A percentile compares a stretch with the other conserved stretches of the same genome.
Evolutionary conservation across 805 yeast species (phyloP).

Genomic region (Candida rishiriensis): DNA sequence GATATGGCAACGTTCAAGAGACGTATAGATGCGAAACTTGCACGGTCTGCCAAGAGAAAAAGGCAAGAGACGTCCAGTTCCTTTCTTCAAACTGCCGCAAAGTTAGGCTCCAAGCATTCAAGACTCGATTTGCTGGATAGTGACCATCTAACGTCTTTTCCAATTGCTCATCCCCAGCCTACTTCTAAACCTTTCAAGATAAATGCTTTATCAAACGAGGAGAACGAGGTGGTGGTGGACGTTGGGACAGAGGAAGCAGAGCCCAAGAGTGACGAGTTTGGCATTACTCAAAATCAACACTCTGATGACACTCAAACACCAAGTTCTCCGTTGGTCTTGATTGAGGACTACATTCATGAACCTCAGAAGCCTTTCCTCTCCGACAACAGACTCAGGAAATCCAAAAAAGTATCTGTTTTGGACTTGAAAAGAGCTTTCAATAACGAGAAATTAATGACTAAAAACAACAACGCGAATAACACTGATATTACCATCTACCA

Average conservation of each 20-base stretch:
- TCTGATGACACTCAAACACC: slow-evolving; percentile 27
- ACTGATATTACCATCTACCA: no score
- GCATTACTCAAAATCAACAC: slow-evolving; percentile 16
- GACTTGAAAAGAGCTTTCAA: slow-evolving; percentile 30
- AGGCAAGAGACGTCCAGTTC: not conserved
- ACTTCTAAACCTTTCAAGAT: not conserved
- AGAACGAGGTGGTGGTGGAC: slow-evolving; percentile 4
- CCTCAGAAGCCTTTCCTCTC: slow-evolving; percentile 4
- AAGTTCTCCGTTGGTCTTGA: slow-evolving; percentile 33
- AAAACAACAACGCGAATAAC: not conserved
- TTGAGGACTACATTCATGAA: slow-evolving; percentile 51
- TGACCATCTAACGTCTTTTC: slow-evolving; percentile 45
- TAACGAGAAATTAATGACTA: slow-evolving; percentile 4
- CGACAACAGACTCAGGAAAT: slow-evolving; percentile 7
- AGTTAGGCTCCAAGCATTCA: slow-evolving; percentile 26
- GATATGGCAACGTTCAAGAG: no score
- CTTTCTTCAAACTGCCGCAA: not conserved
- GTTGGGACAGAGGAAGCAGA: not conserved
- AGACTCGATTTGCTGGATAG: slow-evolving; percentile 45
- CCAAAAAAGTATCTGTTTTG: slow-evolving; percentile 29
- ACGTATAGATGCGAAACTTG: no score
- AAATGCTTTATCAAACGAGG: slow-evolving; percentile 5
- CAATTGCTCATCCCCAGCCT: slow-evolving; percentile 44
- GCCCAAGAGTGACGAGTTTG: not conserved
- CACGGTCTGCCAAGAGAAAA: no score